A percentile compares a stretch with the other conserved stretches of the same genome.
phyloP scores from a whole-genome alignment of 768 basidiomycete species.

The Termitomyces sp. region DNA sequence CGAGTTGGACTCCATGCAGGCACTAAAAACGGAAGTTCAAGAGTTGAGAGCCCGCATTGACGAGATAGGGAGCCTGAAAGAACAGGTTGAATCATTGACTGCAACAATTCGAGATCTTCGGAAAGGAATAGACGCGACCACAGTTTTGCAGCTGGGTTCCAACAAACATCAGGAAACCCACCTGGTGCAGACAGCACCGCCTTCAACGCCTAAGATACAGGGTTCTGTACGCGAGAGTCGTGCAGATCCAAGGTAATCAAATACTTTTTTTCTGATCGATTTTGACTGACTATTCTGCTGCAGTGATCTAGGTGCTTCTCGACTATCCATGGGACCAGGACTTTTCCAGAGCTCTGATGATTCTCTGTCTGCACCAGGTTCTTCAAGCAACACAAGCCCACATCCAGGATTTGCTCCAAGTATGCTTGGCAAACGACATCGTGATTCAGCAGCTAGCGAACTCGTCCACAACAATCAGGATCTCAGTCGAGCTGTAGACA shows the following conservation, averaged over 20 bases:
- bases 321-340: background rate
- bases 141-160: conserved; percentile 17
- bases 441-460: conserved; percentile 43
- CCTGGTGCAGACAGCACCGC: background rate
- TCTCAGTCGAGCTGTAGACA: conserved; percentile 28
- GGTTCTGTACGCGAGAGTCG: background rate
- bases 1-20: conserved; percentile 33
- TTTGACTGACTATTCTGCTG: conserved; percentile 11
- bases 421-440: conserved; percentile 61
- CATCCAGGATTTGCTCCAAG: conserved; percentile 38
- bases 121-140: conserved; percentile 16
- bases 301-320: conserved; percentile 11
- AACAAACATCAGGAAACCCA: conserved; percentile 15
- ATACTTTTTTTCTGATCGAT: background rate
- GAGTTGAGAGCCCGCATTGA: conserved; percentile 28
- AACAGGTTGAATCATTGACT: conserved; percentile 29
- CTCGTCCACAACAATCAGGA: conserved; percentile 36
- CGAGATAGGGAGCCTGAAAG: conserved; percentile 26
- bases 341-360: background rate
- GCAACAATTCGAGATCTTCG: conserved; percentile 24
- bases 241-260: conserved; percentile 4
- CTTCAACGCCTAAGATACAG: conserved; percentile 11
- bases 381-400: conserved; percentile 9
- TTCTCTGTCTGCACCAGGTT: background rate
- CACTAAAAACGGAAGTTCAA: conserved; percentile 25